phyloP scores from a whole-genome alignment of 306 rosid genomes.

The Dryas octopetala region DNA sequence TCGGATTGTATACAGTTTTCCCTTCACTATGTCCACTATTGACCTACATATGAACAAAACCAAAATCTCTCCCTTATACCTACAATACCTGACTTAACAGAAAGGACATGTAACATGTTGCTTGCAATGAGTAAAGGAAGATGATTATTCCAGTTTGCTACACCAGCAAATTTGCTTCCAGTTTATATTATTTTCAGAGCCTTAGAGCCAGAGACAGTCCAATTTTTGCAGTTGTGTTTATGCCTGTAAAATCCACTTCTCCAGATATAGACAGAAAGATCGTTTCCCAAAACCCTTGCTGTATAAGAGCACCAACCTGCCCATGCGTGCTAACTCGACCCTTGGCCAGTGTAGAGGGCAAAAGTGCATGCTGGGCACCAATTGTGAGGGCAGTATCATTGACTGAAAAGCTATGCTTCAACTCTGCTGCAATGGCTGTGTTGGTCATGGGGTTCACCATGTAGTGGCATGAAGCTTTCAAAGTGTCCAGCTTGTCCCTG shows the following conservation, averaged over 20 bases:
- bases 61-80: neutral
- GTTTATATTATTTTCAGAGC: conserved; percentile 23
- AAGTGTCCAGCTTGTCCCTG: conserved; percentile 61
- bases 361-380: conserved; percentile 61
- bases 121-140: neutral
- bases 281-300: conserved; percentile 54
- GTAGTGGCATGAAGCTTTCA: conserved; percentile 52
- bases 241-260: conserved; percentile 47
- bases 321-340: conserved; percentile 51
- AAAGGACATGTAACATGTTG: too few relatives aligned
- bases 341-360: conserved; percentile 47
- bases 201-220: conserved; percentile 59
- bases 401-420: conserved; percentile 48
- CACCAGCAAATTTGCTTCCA: neutral
- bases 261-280: conserved; percentile 52
- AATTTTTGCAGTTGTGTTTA: conserved; percentile 36
- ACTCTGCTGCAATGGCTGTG: conserved; percentile 67
- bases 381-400: conserved; percentile 41
- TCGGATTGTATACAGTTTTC: neutral
- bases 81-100: neutral
- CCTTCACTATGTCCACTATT: neutral
- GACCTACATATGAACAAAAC: neutral
- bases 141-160: neutral
- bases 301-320: conserved; percentile 48
- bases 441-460: conserved; percentile 47